Conservation (phyloP, 2,329 filamentous ascomycete genomes). For the Phyllosticta citriasiana region DNA sequence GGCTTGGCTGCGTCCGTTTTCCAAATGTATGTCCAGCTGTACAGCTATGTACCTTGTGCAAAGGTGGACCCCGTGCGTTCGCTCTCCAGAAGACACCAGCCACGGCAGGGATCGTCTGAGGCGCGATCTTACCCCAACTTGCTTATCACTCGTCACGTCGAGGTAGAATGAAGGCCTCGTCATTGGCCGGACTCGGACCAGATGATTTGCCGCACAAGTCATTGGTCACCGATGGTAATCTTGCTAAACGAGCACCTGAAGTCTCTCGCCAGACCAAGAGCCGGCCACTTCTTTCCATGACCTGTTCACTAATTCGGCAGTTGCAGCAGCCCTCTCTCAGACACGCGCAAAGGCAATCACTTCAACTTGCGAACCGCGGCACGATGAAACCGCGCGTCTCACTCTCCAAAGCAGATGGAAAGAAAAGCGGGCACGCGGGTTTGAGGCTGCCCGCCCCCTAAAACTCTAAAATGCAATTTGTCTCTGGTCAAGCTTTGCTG, state of each 20-base stretch:
- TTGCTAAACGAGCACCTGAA: not conserved
- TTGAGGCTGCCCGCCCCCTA: not conserved
- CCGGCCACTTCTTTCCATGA: not conserved
- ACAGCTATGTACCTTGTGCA: not conserved
- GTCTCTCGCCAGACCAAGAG: not conserved
- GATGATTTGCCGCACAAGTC: not conserved
- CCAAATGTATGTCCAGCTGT: not conserved
- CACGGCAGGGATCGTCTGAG: not conserved
- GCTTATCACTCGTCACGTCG: not conserved
- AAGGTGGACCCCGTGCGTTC: not conserved
- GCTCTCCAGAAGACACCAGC: not conserved
- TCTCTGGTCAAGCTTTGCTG: not conserved
- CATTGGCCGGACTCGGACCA: not conserved
- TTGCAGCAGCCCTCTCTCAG: not conserved
- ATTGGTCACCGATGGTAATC: not conserved
- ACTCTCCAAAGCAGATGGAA: not conserved
- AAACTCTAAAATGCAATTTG: not conserved
- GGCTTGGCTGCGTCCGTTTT: not conserved
- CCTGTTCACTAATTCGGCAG: not conserved
- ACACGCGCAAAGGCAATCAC: not conserved
- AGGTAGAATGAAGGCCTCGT: not conserved
- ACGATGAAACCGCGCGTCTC: not conserved
- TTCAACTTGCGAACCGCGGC: not conserved
- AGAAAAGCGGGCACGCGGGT: not conserved
- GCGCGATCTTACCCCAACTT: not conserved